These are phyloP conservation scores for Didymella pinodella DNA, from an alignment of 2,329 filamentous ascomycete genomes.

Conservation along the genomic window DNA sequence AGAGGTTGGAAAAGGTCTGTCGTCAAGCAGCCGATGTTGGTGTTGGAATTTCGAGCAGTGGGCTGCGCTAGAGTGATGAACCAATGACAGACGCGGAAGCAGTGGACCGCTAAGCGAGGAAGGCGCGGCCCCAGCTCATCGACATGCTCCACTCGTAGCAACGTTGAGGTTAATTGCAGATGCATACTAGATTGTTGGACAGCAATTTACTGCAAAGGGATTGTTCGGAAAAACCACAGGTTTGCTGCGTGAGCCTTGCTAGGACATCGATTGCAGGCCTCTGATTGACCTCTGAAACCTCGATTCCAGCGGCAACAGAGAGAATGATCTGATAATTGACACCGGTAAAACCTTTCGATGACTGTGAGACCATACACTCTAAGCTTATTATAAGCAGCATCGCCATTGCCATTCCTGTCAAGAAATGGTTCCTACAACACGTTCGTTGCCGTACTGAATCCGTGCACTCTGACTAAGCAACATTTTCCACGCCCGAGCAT, in stretches of 20 bases:
- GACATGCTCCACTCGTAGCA: neutral
- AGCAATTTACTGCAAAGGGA: neutral
- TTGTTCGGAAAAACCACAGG: neutral
- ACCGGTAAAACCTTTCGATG: neutral
- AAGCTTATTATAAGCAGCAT: neutral
- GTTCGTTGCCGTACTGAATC: neutral
- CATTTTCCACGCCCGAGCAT: constrained; percentile 11
- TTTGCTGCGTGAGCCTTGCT: neutral
- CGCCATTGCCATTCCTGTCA: neutral
- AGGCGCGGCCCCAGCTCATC: neutral
- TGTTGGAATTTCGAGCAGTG: neutral
- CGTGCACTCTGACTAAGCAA: constrained; percentile 13
- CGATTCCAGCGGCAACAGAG: neutral
- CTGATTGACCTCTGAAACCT: neutral
- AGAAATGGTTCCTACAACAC: neutral
- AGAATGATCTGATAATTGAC: neutral
- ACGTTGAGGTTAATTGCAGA: neutral
- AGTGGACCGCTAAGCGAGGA: neutral
- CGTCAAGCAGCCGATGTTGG: neutral
- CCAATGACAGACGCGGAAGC: neutral
- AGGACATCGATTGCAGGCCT: neutral
- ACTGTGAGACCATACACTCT: too few species aligned
- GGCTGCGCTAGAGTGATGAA: neutral
- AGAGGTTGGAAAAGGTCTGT: constrained; percentile 24
- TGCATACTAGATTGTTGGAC: neutral